A percentile compares a stretch with the other conserved stretches of the same genome.
These are phyloP conservation scores for Diplodia sapinea DNA, from an alignment of 2,329 filamentous ascomycete species.

Conservation along the genomic window DNA sequence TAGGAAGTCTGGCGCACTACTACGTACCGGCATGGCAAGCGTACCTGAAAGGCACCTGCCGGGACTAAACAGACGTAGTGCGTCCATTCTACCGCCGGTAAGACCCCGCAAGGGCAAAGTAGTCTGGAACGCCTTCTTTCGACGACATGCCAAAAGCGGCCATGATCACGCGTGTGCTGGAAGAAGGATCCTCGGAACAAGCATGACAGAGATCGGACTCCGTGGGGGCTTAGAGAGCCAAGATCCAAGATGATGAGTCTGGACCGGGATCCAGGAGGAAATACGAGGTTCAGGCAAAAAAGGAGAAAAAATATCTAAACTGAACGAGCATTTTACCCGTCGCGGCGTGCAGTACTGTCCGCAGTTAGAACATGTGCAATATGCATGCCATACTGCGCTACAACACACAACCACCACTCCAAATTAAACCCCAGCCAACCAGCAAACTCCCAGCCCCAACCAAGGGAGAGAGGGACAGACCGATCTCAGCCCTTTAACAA, in stretches of 20 bases:
- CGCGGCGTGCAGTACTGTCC: background rate
- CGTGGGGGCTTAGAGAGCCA: background rate
- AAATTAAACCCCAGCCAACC: slow-evolving; percentile 6
- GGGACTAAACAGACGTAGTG: background rate
- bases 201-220: background rate
- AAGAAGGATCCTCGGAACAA: background rate
- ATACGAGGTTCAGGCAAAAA: background rate
- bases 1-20: background rate
- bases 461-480: too few species aligned
- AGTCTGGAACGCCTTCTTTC: slow-evolving; percentile 1
- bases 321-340: background rate
- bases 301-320: background rate
- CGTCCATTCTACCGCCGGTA: background rate
- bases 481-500: background rate
- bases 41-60: background rate
- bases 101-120: background rate
- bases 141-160: slow-evolving; percentile 2
- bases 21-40: background rate
- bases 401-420: background rate
- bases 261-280: background rate
- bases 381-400: slow-evolving; percentile 22
- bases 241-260: background rate
- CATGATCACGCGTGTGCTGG: background rate
- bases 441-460: background rate
- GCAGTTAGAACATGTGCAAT: background rate